Evolutionary conservation across 306 rosid genomes (phyloP), one percentile per base, ranked within the genome.

Genomic region (Cicer cuneatum): DNA sequence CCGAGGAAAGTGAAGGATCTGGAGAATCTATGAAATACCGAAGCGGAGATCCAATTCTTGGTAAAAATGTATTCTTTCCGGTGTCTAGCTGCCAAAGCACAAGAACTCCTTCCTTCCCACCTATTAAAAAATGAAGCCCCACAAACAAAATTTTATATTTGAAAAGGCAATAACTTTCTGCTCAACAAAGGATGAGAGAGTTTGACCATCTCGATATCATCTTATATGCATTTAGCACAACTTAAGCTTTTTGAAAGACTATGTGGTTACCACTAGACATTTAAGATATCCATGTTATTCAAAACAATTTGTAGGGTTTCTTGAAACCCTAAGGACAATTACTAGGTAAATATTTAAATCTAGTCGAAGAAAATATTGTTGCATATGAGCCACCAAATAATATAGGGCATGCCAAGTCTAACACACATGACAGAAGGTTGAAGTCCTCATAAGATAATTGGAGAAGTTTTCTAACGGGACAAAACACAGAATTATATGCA

Each of bases 21-120:
- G 90, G 83, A 85, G 96, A 94, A 79, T 85, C 87, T 11, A 84
- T 78, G 58, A 88, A 90, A 86, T 86, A 89, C 77, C 83, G 74
- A 76, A 94, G 92, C 5, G 99, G 97, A 73, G 99, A 92, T 59
- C 96, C 97, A 83, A 94, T 90, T 82, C 93, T 82, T 33, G 98
- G 96, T 80, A 94, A 81, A 67, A 68, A 87, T 58, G 90, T 87
- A 82, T 87, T 90, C 74, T 90, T 94, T 78, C 92, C 94, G 0
- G 97, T 87, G 79, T 90, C 97, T 71, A 94, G 70, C 85, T 90
- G 97, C 99, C 99, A 94, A 80, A 89, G 89, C 72, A 92, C 92
- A 33, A 94, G 90, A 82, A 92, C 99, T 33, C 99, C 99, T 85
- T 94, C 99, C 84, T 77, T 86, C 69, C 99, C 97, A 68, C 99